phyloP scores from a whole-genome alignment of 2,329 filamentous ascomycete species.

The Coniochaeta sp. region DNA sequence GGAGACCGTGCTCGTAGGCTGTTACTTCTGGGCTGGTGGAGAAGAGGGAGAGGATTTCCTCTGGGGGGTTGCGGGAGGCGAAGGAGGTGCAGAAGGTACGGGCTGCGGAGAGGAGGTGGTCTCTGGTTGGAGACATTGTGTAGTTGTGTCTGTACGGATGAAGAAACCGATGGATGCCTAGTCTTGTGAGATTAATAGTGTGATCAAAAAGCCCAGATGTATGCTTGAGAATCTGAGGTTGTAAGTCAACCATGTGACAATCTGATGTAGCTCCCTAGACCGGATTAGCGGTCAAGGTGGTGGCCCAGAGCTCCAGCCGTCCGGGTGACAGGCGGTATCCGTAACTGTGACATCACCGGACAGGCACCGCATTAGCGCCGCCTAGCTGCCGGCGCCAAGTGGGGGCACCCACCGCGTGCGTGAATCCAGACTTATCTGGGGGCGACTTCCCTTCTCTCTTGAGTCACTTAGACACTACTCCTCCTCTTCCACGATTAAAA shows the following conservation, averaged over 20 bases:
- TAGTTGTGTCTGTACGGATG: too few relatives aligned
- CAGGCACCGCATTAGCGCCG: not conserved
- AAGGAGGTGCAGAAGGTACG: conserved; percentile 25
- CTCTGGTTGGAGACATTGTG: conserved; percentile 9
- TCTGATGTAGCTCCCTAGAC: not conserved
- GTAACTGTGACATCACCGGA: not conserved
- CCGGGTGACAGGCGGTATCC: not conserved
- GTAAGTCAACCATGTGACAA: not conserved
- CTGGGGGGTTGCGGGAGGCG: conserved; percentile 16
- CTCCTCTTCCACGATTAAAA: too few relatives aligned
- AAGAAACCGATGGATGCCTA: not conserved
- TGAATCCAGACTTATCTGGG: not conserved
- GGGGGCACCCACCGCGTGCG: not conserved
- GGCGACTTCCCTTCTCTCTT: not conserved
- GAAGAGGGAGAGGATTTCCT: conserved; percentile 22
- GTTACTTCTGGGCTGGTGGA: conserved; percentile 13
- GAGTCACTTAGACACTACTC: not conserved
- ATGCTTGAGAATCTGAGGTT: not conserved
- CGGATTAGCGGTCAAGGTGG: not conserved
- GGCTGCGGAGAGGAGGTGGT: conserved; percentile 22
- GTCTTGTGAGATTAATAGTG: not conserved
- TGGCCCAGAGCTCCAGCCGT: not conserved
- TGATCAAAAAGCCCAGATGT: too few relatives aligned
- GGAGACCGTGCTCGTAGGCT: conserved; percentile 26
- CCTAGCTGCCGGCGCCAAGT: not conserved